Evolutionary conservation across 306 rosid species (phyloP), one percentile per base, ranked within the genome.

Genomic region (Vicia faba): DNA sequence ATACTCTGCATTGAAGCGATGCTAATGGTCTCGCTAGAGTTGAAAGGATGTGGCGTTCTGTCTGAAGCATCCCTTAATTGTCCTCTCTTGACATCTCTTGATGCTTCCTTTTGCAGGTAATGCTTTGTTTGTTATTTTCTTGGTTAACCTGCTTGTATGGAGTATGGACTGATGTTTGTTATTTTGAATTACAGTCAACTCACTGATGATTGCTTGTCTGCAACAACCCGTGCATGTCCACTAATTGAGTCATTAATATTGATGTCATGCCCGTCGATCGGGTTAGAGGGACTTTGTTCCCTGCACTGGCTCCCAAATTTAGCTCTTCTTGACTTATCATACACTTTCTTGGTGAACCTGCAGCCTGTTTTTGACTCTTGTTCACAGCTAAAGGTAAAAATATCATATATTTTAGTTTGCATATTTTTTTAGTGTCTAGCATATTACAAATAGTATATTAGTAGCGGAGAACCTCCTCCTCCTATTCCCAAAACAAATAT

Each of bases 41-140:
- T 95, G 80, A 95, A 95, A 83, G 99, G 99, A 31, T 95, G 99
- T 18, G 99, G 99, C 4, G 99, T 83, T 15, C 78, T 95, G 59
- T 88, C 95, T 57, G 92, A 95, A 66, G 99, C 95, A 61, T 86
- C 89, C 38, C 88, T 95, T 71, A 86, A 85, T 50, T 95, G 99
- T 78, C 97, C 99, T 35, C 90, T 87, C 31, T 74, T 95, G 78
- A 86, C 88, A 14, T 90, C 96, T 61, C 77, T 95, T 64, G 99
- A 95, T 67, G 99, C 99, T 76, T 95, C 99, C 59, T 95, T 95
- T 82, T 95, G 99, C 91, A 75, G 97, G 99, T 95, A 70, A 74
- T 70, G 62, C 68, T 75, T 28, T 46, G 19, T 61, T 70, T 70
- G 11, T 74, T 19, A 20, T 44, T 48, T 54, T 64, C 64, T 26